phyloP scores from a whole-genome alignment of 805 yeast genomes.

The Huiozyma sinensis region DNA sequence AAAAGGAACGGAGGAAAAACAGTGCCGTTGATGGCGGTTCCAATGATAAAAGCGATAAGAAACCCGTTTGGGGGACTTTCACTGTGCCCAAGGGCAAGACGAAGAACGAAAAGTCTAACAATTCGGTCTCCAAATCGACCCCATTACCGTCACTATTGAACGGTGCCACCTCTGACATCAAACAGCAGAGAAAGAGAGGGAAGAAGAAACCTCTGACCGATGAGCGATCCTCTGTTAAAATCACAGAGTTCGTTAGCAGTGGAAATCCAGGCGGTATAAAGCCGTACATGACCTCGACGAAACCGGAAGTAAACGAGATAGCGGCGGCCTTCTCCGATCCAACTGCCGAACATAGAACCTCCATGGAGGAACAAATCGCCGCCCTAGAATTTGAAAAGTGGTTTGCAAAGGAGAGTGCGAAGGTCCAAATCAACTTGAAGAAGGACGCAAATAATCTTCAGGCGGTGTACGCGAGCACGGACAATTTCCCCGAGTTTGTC shows the following conservation, averaged over 20 bases:
- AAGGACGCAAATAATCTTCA: slow-evolving; percentile 6
- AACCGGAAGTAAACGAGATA: slow-evolving; percentile 5
- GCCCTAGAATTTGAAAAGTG: slow-evolving; percentile 79
- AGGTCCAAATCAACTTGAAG: slow-evolving; percentile 39
- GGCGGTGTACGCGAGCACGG: slow-evolving; percentile 12
- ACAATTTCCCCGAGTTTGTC: slow-evolving; percentile 11
- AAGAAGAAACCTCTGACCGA: neutral
- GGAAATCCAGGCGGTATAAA: slow-evolving; percentile 14
- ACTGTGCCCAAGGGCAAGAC: neutral
- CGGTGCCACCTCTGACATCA: neutral
- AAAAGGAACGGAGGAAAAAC: slow-evolving; percentile 19
- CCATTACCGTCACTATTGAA: slow-evolving; percentile 17
- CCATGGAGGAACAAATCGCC: slow-evolving; percentile 56
- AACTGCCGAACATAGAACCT: neutral
- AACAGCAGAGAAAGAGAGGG: slow-evolving; percentile 1
- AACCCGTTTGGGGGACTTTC: slow-evolving; percentile 17
- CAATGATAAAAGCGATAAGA: slow-evolving; percentile 2
- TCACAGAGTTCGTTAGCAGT: slow-evolving; percentile 15
- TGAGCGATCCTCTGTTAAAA: neutral
- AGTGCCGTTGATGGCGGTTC: slow-evolving; percentile 1
- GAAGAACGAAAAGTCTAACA: neutral
- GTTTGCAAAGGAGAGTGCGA: slow-evolving; percentile 76
- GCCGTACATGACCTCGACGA: slow-evolving; percentile 10
- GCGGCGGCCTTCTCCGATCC: slow-evolving; percentile 4
- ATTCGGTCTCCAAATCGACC: neutral